Percentiles rank a stretch among this genome's conserved stretches.
Conservation (phyloP, 1,284 basidiomycete genomes). For the Filobasidium uniguttulatum region DNA sequence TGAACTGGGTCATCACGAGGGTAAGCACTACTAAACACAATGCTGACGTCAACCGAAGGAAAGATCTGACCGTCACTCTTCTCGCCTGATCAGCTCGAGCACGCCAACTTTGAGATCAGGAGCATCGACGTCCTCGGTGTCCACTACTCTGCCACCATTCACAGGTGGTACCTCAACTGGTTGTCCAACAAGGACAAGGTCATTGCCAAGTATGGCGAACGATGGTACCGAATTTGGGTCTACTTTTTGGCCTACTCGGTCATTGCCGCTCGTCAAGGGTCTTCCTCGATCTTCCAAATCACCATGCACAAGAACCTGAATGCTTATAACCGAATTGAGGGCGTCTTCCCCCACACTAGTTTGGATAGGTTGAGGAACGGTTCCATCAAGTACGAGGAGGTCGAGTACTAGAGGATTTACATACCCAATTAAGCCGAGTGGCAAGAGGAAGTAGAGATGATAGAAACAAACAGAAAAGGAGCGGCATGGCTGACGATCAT, state of each 20-base stretch:
- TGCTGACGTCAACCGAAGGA: not conserved
- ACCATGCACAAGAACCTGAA: constrained; percentile 96
- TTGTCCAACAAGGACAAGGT: constrained; percentile 77
- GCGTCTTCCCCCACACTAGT: constrained; percentile 52
- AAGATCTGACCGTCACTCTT: not conserved
- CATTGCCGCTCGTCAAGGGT: constrained; percentile 56
- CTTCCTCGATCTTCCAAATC: constrained; percentile 83
- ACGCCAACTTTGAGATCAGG: constrained; percentile 92
- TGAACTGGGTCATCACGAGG: constrained; percentile 84
- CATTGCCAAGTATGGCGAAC: constrained; percentile 74
- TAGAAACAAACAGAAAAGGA: too few species aligned
- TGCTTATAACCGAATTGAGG: constrained; percentile 75
- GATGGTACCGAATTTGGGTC: constrained; percentile 79
- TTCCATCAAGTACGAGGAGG: too few species aligned
- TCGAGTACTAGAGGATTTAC: too few species aligned
- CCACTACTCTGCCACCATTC: constrained; percentile 92
- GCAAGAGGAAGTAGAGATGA: too few species aligned
- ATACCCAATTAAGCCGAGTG: too few species aligned
- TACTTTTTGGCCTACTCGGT: constrained; percentile 76
- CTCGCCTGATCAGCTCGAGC: constrained; percentile 45
- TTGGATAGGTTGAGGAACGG: constrained; percentile 17
- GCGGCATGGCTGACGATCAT: too few species aligned
- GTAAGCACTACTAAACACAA: constrained; percentile 31
- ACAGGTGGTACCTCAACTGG: constrained; percentile 94
- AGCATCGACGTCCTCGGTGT: constrained; percentile 89